These are phyloP conservation scores for Metschnikowia lunata DNA, from an alignment of 805 yeast genomes.

Conservation along the genomic window DNA sequence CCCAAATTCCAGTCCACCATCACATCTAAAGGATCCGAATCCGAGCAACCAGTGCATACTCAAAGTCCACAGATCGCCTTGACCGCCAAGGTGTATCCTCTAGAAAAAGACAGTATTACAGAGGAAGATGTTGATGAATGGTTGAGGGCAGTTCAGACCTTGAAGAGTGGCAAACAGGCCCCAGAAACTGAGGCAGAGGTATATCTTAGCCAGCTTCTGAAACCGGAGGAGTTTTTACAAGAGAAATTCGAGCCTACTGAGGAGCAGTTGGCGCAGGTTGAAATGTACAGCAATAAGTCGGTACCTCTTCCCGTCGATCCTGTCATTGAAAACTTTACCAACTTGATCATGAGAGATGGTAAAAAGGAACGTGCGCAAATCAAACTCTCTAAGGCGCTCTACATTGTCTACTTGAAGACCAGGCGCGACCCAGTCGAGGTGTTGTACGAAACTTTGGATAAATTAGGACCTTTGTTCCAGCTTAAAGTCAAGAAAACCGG, in stretches of 20 bases:
- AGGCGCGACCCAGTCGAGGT: conserved; percentile 78
- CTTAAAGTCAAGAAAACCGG: conserved; percentile 77
- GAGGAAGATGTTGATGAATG: conserved; percentile 44
- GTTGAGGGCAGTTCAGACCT: conserved; percentile 41
- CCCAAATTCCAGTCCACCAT: conserved; percentile 5
- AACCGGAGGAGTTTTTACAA: conserved; percentile 32
- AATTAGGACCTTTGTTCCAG: conserved; percentile 78
- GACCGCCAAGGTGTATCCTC: conserved; percentile 36
- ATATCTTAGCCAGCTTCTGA: conserved; percentile 35
- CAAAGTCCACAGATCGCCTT: conserved; percentile 16
- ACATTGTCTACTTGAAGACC: conserved; percentile 66
- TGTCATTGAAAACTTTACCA: conserved; percentile 71
- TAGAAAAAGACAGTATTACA: conserved; percentile 32
- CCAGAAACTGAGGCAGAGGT: conserved; percentile 35
- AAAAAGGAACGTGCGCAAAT: conserved; percentile 77
- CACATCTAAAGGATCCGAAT: background rate
- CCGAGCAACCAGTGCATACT: conserved; percentile 2
- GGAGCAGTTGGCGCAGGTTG: conserved; percentile 59
- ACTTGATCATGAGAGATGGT: conserved; percentile 90
- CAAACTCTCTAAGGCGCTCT: conserved; percentile 70
- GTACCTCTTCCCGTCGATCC: conserved; percentile 66
- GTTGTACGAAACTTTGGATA: conserved; percentile 69
- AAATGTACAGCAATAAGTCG: conserved; percentile 43
- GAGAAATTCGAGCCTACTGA: conserved; percentile 53
- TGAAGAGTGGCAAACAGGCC: conserved; percentile 31